Conservation (phyloP, 2,329 filamentous ascomycete species). For the Rhinocladiella similis region DNA sequence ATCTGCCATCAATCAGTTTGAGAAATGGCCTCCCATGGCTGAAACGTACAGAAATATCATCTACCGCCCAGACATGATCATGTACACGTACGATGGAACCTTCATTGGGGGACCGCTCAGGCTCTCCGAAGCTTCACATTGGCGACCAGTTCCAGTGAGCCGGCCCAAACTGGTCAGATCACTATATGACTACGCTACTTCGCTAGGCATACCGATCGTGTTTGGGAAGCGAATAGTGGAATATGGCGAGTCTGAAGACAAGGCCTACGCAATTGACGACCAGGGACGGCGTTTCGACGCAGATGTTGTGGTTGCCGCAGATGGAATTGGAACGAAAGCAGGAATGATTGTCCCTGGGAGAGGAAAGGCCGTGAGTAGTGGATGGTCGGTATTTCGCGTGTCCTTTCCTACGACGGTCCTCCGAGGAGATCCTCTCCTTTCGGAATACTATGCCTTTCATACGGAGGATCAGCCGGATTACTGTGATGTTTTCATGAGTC, state of each 20-base stretch:
- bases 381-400: slow-evolving; percentile 30
- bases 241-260: slow-evolving; percentile 27
- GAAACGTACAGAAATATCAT: too few relatives aligned
- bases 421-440: neutral
- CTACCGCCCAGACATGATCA: too few relatives aligned
- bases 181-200: too few relatives aligned
- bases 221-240: slow-evolving; percentile 9
- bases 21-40: too few relatives aligned
- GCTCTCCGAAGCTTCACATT: too few relatives aligned
- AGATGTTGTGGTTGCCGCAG: slow-evolving; percentile 16
- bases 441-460: neutral
- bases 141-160: too few relatives aligned
- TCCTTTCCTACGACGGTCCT: slow-evolving; percentile 26
- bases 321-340: slow-evolving; percentile 13
- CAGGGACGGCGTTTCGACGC: slow-evolving; percentile 1
- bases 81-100: too few relatives aligned
- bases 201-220: too few relatives aligned
- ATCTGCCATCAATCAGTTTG: too few relatives aligned
- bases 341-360: slow-evolving; percentile 17
- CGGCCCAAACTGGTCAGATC: too few relatives aligned
- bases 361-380: slow-evolving; percentile 34
- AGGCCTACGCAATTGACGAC: slow-evolving; percentile 1
- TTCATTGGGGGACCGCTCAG: too few relatives aligned
- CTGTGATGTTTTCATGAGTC: neutral
- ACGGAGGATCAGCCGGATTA: too few relatives aligned